A percentile compares a stretch with the other conserved stretches of the same genome.
Evolutionary conservation across 495 filamentous ascomycete genomes (phyloP).

Genomic region (Cudoniella acicularis): DNA sequence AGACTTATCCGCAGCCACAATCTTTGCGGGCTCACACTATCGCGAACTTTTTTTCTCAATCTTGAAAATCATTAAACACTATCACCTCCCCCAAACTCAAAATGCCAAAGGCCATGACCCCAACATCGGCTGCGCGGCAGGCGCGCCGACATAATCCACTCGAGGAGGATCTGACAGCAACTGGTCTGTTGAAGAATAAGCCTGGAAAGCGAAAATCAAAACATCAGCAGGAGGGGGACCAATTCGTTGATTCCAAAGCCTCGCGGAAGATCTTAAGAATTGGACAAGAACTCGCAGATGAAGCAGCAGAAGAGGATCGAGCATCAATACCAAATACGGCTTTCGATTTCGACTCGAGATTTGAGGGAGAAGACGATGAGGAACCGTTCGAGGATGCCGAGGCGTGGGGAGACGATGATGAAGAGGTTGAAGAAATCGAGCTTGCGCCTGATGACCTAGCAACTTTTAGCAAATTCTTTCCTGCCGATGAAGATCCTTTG

Average conservation of each 20-base stretch:
- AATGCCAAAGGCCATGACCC: slow-evolving; percentile 52
- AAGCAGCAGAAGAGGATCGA: slow-evolving; percentile 55
- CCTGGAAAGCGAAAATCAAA: slow-evolving; percentile 53
- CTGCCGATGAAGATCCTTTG: slow-evolving; percentile 51
- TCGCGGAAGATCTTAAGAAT: slow-evolving; percentile 86
- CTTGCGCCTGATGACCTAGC: slow-evolving; percentile 87
- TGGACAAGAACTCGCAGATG: slow-evolving; percentile 76
- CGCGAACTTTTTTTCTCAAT: neutral
- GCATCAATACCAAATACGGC: slow-evolving; percentile 49
- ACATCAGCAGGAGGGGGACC: slow-evolving; percentile 56
- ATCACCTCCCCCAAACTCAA: neutral
- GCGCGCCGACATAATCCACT: slow-evolving; percentile 64
- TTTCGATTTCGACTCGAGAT: slow-evolving; percentile 62
- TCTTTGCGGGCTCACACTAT: neutral
- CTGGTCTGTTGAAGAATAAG: slow-evolving; percentile 56
- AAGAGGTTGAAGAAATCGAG: slow-evolving; percentile 72
- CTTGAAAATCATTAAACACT: neutral
- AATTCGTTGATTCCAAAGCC: slow-evolving; percentile 78
- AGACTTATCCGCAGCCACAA: neutral
- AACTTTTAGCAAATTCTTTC: slow-evolving; percentile 86
- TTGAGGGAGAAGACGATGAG: slow-evolving; percentile 45
- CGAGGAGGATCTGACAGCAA: slow-evolving; percentile 65
- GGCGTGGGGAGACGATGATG: slow-evolving; percentile 60
- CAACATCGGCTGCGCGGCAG: slow-evolving; percentile 30
- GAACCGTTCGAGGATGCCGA: slow-evolving; percentile 55